Evolutionary conservation across 2,329 filamentous ascomycete species (phyloP), one percentile per base, ranked within the genome.

Genomic region (Aspergillus pseudoviridinutans): DNA sequence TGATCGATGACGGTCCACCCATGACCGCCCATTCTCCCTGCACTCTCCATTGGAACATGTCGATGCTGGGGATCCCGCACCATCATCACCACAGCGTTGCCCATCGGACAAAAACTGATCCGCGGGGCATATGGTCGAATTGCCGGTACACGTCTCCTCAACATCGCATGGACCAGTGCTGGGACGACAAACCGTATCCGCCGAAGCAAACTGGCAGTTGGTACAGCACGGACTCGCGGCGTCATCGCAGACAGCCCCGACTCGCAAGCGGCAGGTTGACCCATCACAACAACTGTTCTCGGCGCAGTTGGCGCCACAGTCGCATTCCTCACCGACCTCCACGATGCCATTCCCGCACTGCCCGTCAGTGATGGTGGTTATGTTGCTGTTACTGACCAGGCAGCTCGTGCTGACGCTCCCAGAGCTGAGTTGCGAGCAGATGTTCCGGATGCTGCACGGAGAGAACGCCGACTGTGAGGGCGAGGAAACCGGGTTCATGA

Each of bases 341-440:
- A 96, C 91, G 61, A 96, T 96, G 53, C 92, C 92, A 74, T 96
- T 96, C 53, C 92, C 92, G 74, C 92, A 97, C 28, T 61, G 49
- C 0, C 59, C 54, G 3, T 51, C 38, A 1, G 60, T 59, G 4
- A 70, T 91, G 85, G 66, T 87, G 87, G 56, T 54, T 1, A 57
- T 52, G 7, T 58, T 53, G 8, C 42, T 53, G 17, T 57, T 87
- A 73, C 88, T 85, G 20, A 84, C 86, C 52, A 97, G 78, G 70
- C 92, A 97, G 27, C 70, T 73, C 0, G 83, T 84, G 57, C 88
- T 87, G 68, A 93, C 87, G 53, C 85, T 87, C 64, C 87, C 87
- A 51, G 87, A 83, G 50, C 82, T 84, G 59, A 97, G 80, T 41
- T 89, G 89, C 4, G 88, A 88, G 78, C 92, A 97, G 54, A 97